Evolutionary conservation across 2,329 filamentous ascomycete genomes (phyloP), one percentile per base, ranked within the genome.

Genomic region (Fusarium stilboides): DNA sequence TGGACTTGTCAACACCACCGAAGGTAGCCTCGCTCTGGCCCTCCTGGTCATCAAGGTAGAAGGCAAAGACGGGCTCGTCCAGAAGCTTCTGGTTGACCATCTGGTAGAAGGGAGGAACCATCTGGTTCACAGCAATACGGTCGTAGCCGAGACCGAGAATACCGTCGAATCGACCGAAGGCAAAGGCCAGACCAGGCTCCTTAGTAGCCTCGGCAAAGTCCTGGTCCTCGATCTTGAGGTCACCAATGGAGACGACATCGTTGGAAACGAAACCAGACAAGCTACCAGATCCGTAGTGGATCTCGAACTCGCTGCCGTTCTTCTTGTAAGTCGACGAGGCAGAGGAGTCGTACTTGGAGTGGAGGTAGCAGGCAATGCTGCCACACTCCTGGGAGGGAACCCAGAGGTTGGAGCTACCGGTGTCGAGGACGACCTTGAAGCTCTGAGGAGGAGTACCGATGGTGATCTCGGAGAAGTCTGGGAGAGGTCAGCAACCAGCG

Each of bases 371-470:
- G 71, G 96, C 97, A 78, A 99, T 99, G 78, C 94, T 98, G 78
- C 88, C 91, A 82, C 97, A 99, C 78, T 94, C 87, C 59, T 89
- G 86, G 24, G 94, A 97, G 39, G 97, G 97, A 64, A 99, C 94
- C 97, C 97, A 99, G 69, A 99, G 89, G 87, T 99, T 99, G 80
- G 96, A 98, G 87, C 94, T 98, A 76, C 96, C 96, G 28, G 96
- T 99, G 82, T 99, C 96, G 70, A 99, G 91, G 70, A 99, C 92
- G 73, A 99, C 97, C 89, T 99, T 99, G 90, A 99, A 99, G 74
- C 84, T 87, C 85, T 99, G 96, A 34, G 96, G 91, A 71, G 96
- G 96, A 49, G 91, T 95, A 71, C 96, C 96, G 80, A 99, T 89
- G 74, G 89, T 88, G 80, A 99, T 98, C 82, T 98, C 94, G 74